Evolutionary conservation across 192 early-diverging fungal genomes (phyloP), one percentile per base, ranked within the genome.

Genomic region (Coemansia sp.): DNA sequence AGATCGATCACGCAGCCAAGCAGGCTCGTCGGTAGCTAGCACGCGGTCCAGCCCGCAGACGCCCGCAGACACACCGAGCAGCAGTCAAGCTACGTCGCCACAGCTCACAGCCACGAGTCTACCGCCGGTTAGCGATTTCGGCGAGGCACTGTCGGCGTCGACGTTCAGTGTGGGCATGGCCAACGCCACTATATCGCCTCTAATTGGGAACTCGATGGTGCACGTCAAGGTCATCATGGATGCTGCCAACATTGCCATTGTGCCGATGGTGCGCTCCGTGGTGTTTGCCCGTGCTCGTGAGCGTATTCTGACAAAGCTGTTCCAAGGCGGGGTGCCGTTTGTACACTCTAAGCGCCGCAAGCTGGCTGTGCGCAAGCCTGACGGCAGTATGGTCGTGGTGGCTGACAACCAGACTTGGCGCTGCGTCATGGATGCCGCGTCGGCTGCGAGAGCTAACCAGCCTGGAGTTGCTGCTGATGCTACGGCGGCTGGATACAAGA

Each of bases 201-300:
- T 84, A 16, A 65, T 84, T n/a, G 71, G 81, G 40, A 78, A 78
- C 69, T 84, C 81, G 11, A 84, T 79, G 73, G 63, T 84, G 5
- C 81, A 79, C 53, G 62, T 84, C 58, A 84, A 84, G 58, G 81
- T 79, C 4, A 20, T 84, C 33, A 66, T 84, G 76, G 76, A 79
- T 62, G 53, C 47, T 3, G 46, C 47, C 33, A 75, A 47, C 20
- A 53, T 55, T 3, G 66, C 79, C 3, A 66, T 84, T 11, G 65
- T 84, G 60, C 71, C 81, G 11, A 73, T 84, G 73, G 34, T 72
- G 61, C 76, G 71, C 65, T 66, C 64, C 10, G 61, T 76, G 27
- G 76, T 84, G 70, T 84, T 84, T 84, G 81, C 77, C 0, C 73
- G 65, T 9, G 81, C 76, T 3, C 70, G 81, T 18, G 81, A 84